Evolutionary conservation across 768 basidiomycete genomes (phyloP), one percentile per base, ranked within the genome.

Genomic region (Hygrocybe punicea): DNA sequence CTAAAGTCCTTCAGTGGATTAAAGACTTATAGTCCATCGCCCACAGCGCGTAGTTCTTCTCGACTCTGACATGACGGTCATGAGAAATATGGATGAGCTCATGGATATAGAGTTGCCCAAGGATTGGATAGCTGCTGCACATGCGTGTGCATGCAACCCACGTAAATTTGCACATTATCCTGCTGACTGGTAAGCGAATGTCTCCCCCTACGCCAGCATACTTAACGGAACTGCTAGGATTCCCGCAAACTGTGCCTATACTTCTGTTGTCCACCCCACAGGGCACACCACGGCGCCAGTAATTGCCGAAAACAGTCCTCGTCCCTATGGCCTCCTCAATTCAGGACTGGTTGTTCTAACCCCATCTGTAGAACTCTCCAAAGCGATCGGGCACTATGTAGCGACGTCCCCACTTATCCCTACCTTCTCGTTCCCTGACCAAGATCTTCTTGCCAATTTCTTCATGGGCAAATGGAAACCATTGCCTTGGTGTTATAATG

Each of bases 61-160:
- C 50, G 93, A 96, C 68, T 84, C 86, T 17, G 93, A 96, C 73
- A 96, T 96, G 93, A 78, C 93, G 53, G 76, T 94, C 19, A 76
- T 78, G 71, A 78, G 73, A 49, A 93, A 91, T 66, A 93, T 96
- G 86, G 94, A 96, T 71, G 80, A 82, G 29, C 63, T 83, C 37
- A 78, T 83, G 73, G 83, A 87, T 45, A 71, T 91, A 52, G 69
- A 76, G 29, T 73, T 96, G 4, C 79, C 78, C 2, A 57, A 69
- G 17, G 90, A 85, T 60, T 84, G 86, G 71, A 94, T 98, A 56
- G 94, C 92, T 5, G 94, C 93, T 1, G 81, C 77, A 0, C 95
- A 96, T 62, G 94, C 85, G 13, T 99, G 96, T 66, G 86, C 93
- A 3, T 99, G 96, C 75, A 99, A 99, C 71, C 96, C 95, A 6